These are phyloP conservation scores for Solanum pimpinellifolium DNA, from an alignment of 257 asterid species.

Conservation along the genomic window DNA sequence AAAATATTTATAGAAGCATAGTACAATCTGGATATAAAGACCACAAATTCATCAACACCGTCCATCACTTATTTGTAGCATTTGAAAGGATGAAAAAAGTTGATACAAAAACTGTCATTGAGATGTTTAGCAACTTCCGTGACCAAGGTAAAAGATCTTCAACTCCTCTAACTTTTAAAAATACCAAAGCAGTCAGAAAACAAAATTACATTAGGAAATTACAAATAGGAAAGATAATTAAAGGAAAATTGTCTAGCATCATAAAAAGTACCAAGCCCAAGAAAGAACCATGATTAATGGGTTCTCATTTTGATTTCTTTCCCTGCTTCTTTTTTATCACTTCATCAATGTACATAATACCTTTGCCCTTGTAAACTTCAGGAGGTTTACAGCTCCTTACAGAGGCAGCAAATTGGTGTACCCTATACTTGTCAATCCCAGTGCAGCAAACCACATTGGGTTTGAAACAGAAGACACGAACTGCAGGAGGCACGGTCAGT, in stretches of 20 bases:
- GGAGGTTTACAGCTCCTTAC: slow-evolving; percentile 63
- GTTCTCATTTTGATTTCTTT: slow-evolving; percentile 42
- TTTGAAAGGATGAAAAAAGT: background rate
- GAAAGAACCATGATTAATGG: background rate
- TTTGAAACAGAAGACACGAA: slow-evolving; percentile 56
- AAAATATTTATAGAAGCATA: background rate
- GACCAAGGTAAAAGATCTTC: background rate
- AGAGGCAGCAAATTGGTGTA: slow-evolving; percentile 57
- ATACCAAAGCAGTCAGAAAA: background rate
- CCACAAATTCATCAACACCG: background rate
- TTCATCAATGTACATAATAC: slow-evolving; percentile 63
- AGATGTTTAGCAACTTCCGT: background rate
- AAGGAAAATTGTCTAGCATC: background rate
- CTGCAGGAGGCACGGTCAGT: slow-evolving; percentile 50
- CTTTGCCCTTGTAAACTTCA: slow-evolving; percentile 61
- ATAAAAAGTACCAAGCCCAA: background rate
- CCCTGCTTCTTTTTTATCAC: slow-evolving; percentile 66
- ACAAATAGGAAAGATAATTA: background rate
- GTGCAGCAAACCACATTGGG: slow-evolving; percentile 52
- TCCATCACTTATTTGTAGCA: background rate
- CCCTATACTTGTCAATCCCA: slow-evolving; percentile 61
- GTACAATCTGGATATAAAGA: background rate
- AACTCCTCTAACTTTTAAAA: background rate
- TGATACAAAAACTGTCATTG: background rate
- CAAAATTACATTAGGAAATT: background rate